These are phyloP conservation scores for Trichophyton verrucosum DNA, from an alignment of 2,329 filamentous ascomycete genomes.

Conservation along the genomic window DNA sequence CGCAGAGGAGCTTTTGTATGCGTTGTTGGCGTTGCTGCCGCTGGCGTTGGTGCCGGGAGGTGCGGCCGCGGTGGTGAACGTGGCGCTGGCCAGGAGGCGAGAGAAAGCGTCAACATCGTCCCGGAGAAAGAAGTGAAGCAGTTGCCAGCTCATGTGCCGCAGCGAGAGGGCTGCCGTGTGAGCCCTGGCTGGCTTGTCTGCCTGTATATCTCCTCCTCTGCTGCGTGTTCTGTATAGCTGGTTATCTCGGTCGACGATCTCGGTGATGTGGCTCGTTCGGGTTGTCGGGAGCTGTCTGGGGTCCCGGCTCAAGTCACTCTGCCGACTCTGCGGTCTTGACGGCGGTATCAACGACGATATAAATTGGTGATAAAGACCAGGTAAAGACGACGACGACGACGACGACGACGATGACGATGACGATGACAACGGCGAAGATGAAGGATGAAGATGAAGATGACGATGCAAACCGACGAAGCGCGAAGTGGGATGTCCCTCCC, in stretches of 20 bases:
- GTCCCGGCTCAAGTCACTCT: neutral
- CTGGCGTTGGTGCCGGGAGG: slow-evolving; percentile 8
- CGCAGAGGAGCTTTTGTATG: slow-evolving; percentile 14
- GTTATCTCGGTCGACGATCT: neutral
- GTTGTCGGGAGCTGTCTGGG: neutral
- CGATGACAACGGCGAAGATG: neutral
- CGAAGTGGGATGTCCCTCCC: neutral
- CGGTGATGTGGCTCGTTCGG: neutral
- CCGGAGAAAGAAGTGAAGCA: slow-evolving; percentile 95
- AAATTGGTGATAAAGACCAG: neutral
- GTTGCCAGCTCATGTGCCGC: slow-evolving; percentile 80
- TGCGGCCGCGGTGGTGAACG: slow-evolving; percentile 34
- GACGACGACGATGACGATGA: no score
- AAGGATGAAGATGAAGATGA: neutral
- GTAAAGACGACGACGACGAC: neutral
- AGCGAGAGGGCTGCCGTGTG: slow-evolving; percentile 18
- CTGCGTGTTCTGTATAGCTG: slow-evolving; percentile 23
- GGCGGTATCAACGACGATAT: neutral
- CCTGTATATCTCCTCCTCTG: slow-evolving; percentile 37
- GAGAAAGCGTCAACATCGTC: slow-evolving; percentile 95
- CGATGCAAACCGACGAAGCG: neutral
- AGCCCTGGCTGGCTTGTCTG: slow-evolving; percentile 19
- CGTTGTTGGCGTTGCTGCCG: neutral
- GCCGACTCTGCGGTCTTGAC: neutral
- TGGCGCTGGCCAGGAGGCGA: slow-evolving; percentile 66